Evolutionary conservation across 2,329 filamentous ascomycete species (phyloP).

Genomic region (Ophiostoma perfectum): DNA sequence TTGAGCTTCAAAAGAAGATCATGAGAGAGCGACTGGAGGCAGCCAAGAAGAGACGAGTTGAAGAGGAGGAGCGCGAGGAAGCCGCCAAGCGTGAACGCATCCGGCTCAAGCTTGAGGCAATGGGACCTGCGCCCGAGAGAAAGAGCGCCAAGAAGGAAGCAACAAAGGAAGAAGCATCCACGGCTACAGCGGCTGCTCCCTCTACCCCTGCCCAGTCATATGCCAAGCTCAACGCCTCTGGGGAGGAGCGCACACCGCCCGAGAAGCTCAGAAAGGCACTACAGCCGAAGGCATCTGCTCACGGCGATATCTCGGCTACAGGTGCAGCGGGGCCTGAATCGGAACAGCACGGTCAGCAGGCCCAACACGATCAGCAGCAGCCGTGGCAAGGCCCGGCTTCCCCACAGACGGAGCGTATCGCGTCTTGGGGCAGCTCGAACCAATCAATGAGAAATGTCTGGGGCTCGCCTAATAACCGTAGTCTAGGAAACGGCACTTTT

Average conservation of each 20-base stretch:
- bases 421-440: slow-evolving; percentile 45
- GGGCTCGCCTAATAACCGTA: slow-evolving; percentile 65
- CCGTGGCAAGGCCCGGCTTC: slow-evolving; percentile 37
- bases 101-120: slow-evolving; percentile 63
- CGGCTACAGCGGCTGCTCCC: not conserved
- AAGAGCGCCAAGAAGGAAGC: slow-evolving; percentile 53
- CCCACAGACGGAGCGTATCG: slow-evolving; percentile 43
- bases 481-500: slow-evolving; percentile 74
- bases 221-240: slow-evolving; percentile 1
- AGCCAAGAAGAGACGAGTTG: slow-evolving; percentile 61
- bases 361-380: slow-evolving; percentile 23
- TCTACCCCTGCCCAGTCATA: slow-evolving; percentile 6
- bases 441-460: slow-evolving; percentile 60
- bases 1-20: slow-evolving; percentile 61
- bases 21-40: slow-evolving; percentile 67
- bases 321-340: not conserved
- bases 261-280: not conserved
- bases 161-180: slow-evolving; percentile 33
- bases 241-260: not conserved
- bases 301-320: not conserved
- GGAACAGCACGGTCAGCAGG: slow-evolving; percentile 28
- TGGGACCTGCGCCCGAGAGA: slow-evolving; percentile 60
- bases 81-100: slow-evolving; percentile 67
- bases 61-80: slow-evolving; percentile 66
- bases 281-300: not conserved